Percentiles rank a stretch among this genome's conserved stretches.
phyloP scores from a whole-genome alignment of 805 yeast genomes.

The Wickerhamiella spandovensis region DNA sequence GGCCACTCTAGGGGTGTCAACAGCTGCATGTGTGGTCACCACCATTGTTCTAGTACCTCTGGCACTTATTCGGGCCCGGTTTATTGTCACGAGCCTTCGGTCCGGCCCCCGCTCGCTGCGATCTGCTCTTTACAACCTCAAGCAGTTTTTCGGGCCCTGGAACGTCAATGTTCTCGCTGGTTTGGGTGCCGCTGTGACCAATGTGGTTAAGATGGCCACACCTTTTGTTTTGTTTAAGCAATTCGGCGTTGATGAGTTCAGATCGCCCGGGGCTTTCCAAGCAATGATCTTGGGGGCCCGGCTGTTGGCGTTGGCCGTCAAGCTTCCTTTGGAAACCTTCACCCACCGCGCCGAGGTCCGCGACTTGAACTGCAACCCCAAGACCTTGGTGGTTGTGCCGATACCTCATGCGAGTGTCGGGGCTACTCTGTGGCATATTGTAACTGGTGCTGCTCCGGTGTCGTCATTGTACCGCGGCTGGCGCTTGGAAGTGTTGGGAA shows the following conservation, averaged over 20 bases:
- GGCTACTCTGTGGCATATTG: conserved; percentile 38
- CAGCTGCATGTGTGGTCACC: conserved; percentile 59
- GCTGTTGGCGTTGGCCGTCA: conserved; percentile 54
- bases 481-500: conserved; percentile 72
- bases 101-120: conserved; percentile 51
- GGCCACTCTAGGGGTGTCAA: conserved; percentile 50
- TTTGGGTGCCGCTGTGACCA: conserved; percentile 46
- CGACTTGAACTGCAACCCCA: conserved; percentile 29
- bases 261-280: conserved; percentile 48
- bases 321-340: conserved; percentile 78
- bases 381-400: conserved; percentile 34
- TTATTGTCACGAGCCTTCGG: conserved; percentile 56
- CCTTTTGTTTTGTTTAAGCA: conserved; percentile 49
- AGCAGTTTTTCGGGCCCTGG: conserved; percentile 40
- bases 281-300: conserved; percentile 47
- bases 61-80: conserved; percentile 63
- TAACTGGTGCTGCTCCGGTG: conserved; percentile 31
- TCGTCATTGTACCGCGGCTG: conserved; percentile 70
- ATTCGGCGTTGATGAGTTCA: conserved; percentile 53
- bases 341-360: conserved; percentile 72
- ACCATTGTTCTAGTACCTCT: conserved; percentile 66
- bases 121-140: conserved; percentile 42
- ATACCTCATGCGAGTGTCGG: conserved; percentile 45
- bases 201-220: conserved; percentile 49
- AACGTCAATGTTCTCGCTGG: conserved; percentile 54